Base-by-base conservation (phyloP, 2,329 filamentous ascomycete genomes). In the Neonectria magnoliae region DNA sequence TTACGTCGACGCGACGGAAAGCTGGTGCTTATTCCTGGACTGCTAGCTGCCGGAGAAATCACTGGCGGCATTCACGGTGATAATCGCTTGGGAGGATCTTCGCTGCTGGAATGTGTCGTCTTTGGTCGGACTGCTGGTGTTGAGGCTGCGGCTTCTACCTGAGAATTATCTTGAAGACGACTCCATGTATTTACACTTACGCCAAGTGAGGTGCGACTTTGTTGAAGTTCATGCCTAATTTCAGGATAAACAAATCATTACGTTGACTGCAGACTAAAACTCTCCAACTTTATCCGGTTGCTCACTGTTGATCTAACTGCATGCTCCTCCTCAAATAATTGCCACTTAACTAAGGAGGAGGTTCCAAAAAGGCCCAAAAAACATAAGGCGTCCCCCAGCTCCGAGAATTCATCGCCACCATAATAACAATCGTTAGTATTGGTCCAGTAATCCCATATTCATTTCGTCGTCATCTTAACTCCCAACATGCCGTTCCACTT, bases 41-140 rank as follows among this genome's bases (percentile, higher is more conserved):
- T 91, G 0, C 90, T 87, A 84, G 88, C 84, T 0, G 88, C 88
- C 0, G 89, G 89, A 0, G 89, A 91, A 78, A 84, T 90, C 18
- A 89, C 88, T 0, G 89, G 89, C 0, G 89, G 89, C 0, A 79
- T 91, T 8, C 88, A 91, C 71, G 88, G 88, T 0, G 86, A 86
- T 52, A 90, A 90, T 70, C 79, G 88, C 14, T 73, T 91, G 0
- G 88, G 87, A 16, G 88, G 88, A 0, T 88, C 85, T 5, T 89
- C 87, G 2, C 69, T 90, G 57, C 73, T 91, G 7, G 88, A 90
- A 68, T 90, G 88, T 77, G 88, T 86, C 3, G 86, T 91, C 0
- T 91, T 87, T 79, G 88, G 88, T 4, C 80, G 87, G 42, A 84
- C 86, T 41, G 88, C 87, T 0, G 88, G 87, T 36, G 65, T 65